Evolutionary conservation across 148 eudicot genomes (phyloP).

Genomic region (Vaccinium corymbosum): DNA sequence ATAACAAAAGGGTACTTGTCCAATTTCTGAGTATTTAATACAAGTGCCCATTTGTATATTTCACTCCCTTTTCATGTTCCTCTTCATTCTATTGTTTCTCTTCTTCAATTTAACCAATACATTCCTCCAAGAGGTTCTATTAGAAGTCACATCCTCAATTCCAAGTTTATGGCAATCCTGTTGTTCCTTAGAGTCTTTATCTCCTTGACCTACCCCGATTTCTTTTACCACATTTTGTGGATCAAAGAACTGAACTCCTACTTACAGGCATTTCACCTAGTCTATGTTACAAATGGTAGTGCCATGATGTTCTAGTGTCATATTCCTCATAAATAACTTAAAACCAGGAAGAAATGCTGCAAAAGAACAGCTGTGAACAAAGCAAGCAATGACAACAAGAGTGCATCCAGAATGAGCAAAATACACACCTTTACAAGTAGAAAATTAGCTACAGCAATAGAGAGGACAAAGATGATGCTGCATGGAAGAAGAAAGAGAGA

Average conservation of each 20-base stretch:
- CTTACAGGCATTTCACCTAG: not conserved
- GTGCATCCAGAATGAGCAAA: not conserved
- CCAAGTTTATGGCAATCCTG: not conserved
- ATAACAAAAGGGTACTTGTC: not conserved
- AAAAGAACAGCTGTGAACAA: slow-evolving; percentile 10
- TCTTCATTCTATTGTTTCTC: not conserved
- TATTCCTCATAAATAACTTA: slow-evolving; percentile 11
- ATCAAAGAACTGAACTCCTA: slow-evolving; percentile 1
- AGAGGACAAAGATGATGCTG: slow-evolving; percentile 61
- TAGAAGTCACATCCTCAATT: not conserved
- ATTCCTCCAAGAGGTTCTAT: slow-evolving; percentile 7
- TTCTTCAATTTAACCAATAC: not conserved
- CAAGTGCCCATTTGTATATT: not conserved
- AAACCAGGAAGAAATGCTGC: not conserved
- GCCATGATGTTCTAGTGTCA: not conserved
- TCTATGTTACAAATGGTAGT: not conserved
- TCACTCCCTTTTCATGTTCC: not conserved
- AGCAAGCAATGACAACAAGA: not conserved
- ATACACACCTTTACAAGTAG: slow-evolving; percentile 76
- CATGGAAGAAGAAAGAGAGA: slow-evolving; percentile 16
- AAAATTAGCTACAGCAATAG: slow-evolving; percentile 69
- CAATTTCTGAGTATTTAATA: not conserved
- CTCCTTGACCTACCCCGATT: not conserved
- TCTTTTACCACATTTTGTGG: not conserved
- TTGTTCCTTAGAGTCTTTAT: not conserved